A percentile compares a stretch with the other conserved stretches of the same genome.
phyloP scores from a whole-genome alignment of 495 filamentous ascomycete genomes.

The Aspergillus bertholletiae region DNA sequence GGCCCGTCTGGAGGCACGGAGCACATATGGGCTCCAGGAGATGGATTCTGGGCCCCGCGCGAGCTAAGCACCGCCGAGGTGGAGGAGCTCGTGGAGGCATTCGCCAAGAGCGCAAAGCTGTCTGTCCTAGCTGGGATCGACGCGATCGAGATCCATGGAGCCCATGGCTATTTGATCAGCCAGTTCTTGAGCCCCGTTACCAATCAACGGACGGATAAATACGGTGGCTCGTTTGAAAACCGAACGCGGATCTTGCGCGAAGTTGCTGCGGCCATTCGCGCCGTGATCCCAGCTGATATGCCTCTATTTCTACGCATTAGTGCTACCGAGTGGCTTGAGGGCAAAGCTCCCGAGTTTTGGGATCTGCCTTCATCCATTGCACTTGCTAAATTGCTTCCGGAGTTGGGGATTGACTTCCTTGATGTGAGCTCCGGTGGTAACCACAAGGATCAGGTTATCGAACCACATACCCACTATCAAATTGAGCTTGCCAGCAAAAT shows the following conservation, averaged over 20 bases:
- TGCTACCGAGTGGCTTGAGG: conserved; percentile 70
- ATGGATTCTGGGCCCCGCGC: conserved; percentile 32
- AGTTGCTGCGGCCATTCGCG: conserved; percentile 48
- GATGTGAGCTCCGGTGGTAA: conserved; percentile 73
- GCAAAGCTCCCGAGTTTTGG: conserved; percentile 58
- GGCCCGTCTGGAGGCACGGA: conserved; percentile 50
- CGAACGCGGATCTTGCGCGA: conserved; percentile 54
- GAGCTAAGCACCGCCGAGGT: conserved; percentile 53
- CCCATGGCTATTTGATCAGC: conserved; percentile 66
- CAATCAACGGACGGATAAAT: conserved; percentile 60
- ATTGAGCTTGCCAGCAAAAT: conserved; percentile 58
- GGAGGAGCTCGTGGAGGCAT: conserved; percentile 56
- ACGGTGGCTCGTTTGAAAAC: conserved; percentile 57
- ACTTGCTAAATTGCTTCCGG: conserved; percentile 62
- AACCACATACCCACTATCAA: conserved; percentile 56
- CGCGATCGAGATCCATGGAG: conserved; percentile 58
- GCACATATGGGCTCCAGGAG: conserved; percentile 44
- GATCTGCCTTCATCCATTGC: conserved; percentile 55
- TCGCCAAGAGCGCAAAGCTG: conserved; percentile 54
- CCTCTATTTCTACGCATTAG: conserved; percentile 68
- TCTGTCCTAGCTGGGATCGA: conserved; percentile 66
- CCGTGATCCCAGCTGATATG: conserved; percentile 56
- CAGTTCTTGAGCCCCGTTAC: conserved; percentile 61
- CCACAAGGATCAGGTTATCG: conserved; percentile 55
- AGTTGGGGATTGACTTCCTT: conserved; percentile 66